A percentile compares a stretch with the other conserved stretches of the same genome.
These are phyloP conservation scores for Neurospora sp. DNA, from an alignment of 495 filamentous ascomycete genomes.

Conservation along the genomic window DNA sequence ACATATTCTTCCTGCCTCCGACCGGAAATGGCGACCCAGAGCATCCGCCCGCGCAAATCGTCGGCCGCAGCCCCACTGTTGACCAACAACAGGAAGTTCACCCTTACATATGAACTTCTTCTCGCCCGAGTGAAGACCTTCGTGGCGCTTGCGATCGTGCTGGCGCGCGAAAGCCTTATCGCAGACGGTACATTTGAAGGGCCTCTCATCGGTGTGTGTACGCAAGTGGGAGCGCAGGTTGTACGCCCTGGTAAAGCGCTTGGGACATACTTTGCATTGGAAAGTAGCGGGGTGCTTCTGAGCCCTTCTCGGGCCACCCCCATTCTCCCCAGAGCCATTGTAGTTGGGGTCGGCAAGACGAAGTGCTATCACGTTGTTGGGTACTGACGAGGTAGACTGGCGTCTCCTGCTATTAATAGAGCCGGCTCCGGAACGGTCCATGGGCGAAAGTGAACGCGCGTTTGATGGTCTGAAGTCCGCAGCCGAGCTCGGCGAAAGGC, in stretches of 20 bases:
- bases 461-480: constrained; percentile 38
- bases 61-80: constrained; percentile 85
- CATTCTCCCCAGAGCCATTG: constrained; percentile 40
- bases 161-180: constrained; percentile 95
- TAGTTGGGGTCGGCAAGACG: constrained; percentile 83
- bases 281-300: constrained; percentile 96
- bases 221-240: constrained; percentile 86
- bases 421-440: constrained; percentile 41
- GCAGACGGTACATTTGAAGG: constrained; percentile 92
- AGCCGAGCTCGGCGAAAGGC: constrained; percentile 35
- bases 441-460: constrained; percentile 60
- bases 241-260: constrained; percentile 81
- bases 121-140: constrained; percentile 82
- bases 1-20: constrained; percentile 88
- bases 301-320: constrained; percentile 54
- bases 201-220: constrained; percentile 85
- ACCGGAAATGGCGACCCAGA: constrained; percentile 90
- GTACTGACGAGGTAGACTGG: constrained; percentile 79
- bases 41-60: constrained; percentile 94
- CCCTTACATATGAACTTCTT: constrained; percentile 97
- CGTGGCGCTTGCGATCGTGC: constrained; percentile 85
- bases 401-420: constrained; percentile 57
- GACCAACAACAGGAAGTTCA: constrained; percentile 61
- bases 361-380: constrained; percentile 85
- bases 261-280: constrained; percentile 76